Conservation (phyloP, 2,329 filamentous ascomycete species). For the Hysterium pulicare region DNA sequence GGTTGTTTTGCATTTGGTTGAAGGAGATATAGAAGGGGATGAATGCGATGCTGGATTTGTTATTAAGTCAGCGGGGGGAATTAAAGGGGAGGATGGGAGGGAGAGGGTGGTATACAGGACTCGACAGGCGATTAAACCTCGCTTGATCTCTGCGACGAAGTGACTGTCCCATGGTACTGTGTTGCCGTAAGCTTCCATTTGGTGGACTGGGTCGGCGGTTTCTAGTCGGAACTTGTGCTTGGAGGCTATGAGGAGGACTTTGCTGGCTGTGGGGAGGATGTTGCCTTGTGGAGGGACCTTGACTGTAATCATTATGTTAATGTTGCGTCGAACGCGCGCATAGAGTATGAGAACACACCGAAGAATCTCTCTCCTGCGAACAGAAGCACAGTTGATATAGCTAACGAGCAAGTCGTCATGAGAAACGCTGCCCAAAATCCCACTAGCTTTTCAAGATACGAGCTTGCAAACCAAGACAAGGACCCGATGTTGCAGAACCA, state of each 20-base stretch:
- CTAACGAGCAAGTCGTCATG: conserved; percentile 50
- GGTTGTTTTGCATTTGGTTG: conserved; percentile 39
- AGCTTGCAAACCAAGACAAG: conserved; percentile 60
- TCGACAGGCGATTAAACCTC: conserved; percentile 29
- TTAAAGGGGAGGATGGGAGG: neutral
- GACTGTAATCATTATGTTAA: conserved; percentile 10
- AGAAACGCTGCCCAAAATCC: conserved; percentile 66
- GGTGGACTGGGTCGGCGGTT: conserved; percentile 23
- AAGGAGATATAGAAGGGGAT: conserved; percentile 36
- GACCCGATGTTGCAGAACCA: conserved; percentile 61
- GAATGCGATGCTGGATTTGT: conserved; percentile 23
- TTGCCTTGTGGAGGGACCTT: conserved; percentile 20
- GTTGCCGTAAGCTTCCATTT: conserved; percentile 17
- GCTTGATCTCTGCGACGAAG: conserved; percentile 26
- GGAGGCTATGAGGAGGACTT: conserved; percentile 23
- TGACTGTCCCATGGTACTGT: conserved; percentile 23
- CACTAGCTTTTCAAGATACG: conserved; percentile 63
- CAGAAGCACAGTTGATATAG: no score
- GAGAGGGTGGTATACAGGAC: conserved; percentile 16
- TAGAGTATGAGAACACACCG: no score
- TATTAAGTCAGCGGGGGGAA: neutral
- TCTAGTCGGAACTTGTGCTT: conserved; percentile 26
- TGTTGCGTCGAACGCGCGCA: no score
- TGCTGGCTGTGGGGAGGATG: conserved; percentile 21
- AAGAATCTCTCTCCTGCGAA: no score